These are phyloP conservation scores for Pseudocercospora pini-densiflorae DNA, from an alignment of 2,329 filamentous ascomycete genomes.

Conservation along the genomic window DNA sequence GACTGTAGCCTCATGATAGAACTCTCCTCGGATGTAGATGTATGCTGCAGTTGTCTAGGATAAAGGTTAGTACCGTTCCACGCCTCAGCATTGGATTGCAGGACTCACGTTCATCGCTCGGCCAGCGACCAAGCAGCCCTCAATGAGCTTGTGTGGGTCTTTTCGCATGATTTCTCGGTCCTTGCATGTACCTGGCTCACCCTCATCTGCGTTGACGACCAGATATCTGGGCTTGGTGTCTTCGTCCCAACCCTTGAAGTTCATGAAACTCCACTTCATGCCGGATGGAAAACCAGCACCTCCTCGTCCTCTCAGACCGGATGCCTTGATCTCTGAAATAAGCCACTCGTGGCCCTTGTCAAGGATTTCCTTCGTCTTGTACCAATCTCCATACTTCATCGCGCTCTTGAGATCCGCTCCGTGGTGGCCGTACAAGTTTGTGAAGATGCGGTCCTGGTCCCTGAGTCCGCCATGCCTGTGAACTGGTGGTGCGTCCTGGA, in stretches of 20 bases:
- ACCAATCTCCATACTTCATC: constrained; percentile 98
- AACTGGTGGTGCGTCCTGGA: constrained; percentile 60
- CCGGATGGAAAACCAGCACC: constrained; percentile 98
- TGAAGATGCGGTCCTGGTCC: constrained; percentile 98
- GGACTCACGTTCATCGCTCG: constrained; percentile 82
- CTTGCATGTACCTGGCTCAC: constrained; percentile 98
- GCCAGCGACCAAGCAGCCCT: constrained; percentile 94
- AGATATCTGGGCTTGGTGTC: constrained; percentile 94
- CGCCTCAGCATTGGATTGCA: not conserved
- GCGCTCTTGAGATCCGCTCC: constrained; percentile 90
- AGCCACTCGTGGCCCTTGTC: constrained; percentile 99
- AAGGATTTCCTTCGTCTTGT: constrained; percentile 99
- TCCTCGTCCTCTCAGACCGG: constrained; percentile 91
- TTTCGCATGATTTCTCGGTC: constrained; percentile 99
- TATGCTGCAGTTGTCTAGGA: constrained; percentile 82
- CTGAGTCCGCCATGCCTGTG: constrained; percentile 80
- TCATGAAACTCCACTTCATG: constrained; percentile 99
- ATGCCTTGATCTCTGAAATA: constrained; percentile 96
- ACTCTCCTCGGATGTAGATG: constrained; percentile 99
- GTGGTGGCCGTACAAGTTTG: constrained; percentile 95
- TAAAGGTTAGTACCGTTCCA: not conserved
- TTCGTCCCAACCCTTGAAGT: constrained; percentile 99
- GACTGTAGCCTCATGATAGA: constrained; percentile 92
- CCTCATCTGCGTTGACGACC: constrained; percentile 95
- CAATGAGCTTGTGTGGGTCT: constrained; percentile 97